Evolutionary conservation across 192 early-diverging fungal species (phyloP), one percentile per base, ranked within the genome.

Genomic region (Polychytrium aggregatum): DNA sequence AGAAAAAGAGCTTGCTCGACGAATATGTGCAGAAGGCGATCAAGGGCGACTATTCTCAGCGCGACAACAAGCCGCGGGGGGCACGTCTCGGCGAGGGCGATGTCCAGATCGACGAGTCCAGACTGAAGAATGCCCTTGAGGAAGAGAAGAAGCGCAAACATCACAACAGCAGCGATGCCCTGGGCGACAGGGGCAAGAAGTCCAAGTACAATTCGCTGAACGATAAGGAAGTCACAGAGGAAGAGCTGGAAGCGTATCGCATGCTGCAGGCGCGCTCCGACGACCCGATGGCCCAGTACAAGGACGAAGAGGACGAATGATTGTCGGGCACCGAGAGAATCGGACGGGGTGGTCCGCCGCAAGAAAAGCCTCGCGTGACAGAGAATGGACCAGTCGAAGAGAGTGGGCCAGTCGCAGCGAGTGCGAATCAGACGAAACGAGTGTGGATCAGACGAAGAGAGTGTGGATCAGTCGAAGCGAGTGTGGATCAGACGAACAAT

Each of bases 231-330:
- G 59, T 83, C 37, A 76, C 80, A 18, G 68, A 83, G 47, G 81
- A 83, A 51, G 72, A 83, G 27, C 57, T 83, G 46, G 81, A 83
- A 55, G 81, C 81, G 13, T 83, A 79, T 44, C 54, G 78, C 4
- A 48, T 82, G 54, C 48, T 44, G 38, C 51, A 60, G 46, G 26
- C 27, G 27, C 51, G 41, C 18, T 47, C 50, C 42, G 78, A 81
- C 7, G 81, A 83, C 60, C 81, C 81, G 5, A 82, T 82, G 80
- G 63, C 62, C 13, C 71, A 81, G 26, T 68, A 65, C 40, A 44
- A 52, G 35, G 71, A 74, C 44, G 33, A 53, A n/a, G 66, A 68
- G 25, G 60, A 67, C 39, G 11, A 60, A 14, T 26, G n/a, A n/a
- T n/a, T n/a, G n/a, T n/a, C n/a, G n/a, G n/a, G n/a, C n/a, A n/a